These are phyloP conservation scores for Pythium monospermum DNA, from an alignment of 352 stramenopile genomes.

Conservation along the genomic window DNA sequence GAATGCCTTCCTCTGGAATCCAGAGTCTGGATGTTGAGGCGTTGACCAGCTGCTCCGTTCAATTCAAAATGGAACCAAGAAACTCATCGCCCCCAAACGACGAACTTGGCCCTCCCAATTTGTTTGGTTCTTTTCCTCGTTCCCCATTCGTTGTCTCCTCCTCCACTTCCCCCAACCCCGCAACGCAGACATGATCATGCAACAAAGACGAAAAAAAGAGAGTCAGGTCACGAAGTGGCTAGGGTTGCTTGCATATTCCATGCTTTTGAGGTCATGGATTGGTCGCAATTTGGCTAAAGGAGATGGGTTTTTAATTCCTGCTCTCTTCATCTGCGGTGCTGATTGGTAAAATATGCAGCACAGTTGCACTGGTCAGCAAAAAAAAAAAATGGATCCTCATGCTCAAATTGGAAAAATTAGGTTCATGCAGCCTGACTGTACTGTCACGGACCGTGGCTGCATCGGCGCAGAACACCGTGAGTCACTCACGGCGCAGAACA, in stretches of 20 bases:
- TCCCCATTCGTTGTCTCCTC: constrained; percentile 6
- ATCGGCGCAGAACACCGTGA: too few relatives aligned
- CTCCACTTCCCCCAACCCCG: constrained; percentile 8
- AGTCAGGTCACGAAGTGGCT: constrained; percentile 17
- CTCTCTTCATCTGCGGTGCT: not conserved
- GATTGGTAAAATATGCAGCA: constrained; percentile 1
- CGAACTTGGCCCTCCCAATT: not conserved
- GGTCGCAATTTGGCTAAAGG: too few relatives aligned
- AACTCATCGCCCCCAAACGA: constrained; percentile 11
- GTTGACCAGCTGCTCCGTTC: constrained; percentile 10
- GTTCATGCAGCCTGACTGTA: too few relatives aligned
- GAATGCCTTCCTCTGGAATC: too few relatives aligned
- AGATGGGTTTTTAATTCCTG: not conserved
- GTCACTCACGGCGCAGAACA: too few relatives aligned
- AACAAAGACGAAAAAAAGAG: constrained; percentile 10
- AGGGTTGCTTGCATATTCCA: constrained; percentile 14
- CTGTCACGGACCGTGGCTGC: too few relatives aligned
- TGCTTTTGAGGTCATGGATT: constrained; percentile 1
- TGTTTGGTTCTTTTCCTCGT: not conserved
- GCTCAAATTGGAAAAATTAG: too few relatives aligned
- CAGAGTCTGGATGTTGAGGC: not conserved
- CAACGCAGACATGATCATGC: constrained; percentile 10
- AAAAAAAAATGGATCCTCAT: constrained; percentile 2
- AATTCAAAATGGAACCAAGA: constrained; percentile 19
- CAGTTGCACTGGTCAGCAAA: not conserved